Evolutionary conservation across 1,284 basidiomycete genomes (phyloP), one percentile per base, ranked within the genome.

Genomic region (Schizophyllum amplum): DNA sequence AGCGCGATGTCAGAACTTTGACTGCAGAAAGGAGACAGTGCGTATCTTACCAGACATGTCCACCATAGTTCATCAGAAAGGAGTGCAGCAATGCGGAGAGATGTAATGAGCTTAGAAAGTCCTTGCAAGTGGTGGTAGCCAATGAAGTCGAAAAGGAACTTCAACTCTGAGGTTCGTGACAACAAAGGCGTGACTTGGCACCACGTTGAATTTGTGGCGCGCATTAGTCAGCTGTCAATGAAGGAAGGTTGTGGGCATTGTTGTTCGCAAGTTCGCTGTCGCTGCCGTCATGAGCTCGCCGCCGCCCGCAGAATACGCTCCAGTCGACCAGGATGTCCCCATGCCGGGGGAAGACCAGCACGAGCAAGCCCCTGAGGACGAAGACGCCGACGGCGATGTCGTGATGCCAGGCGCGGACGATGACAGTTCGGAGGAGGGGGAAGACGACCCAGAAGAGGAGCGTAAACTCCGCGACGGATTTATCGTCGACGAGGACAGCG

Each of bases 401-500:
- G 69, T 74, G 53, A 79, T 79, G 75, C 75, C 72, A 58, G 76
- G 72, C 54, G 33, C 33, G 17, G 72, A 72, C 59, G 87, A 90
- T 65, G 90, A 92, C 71, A 91, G 87, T 67, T 90, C 87, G 24
- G 91, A 93, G 66, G 91, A 93, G 68, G 85, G 80, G 42, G 89
- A 91, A 26, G 90, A 92, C 51, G 85, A 92, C 65, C 87, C 84
- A 64, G 91, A 92, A 59, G 91, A 92, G 69, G 88, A 77, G 65
- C 76, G 80, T 59, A 75, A 80, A 59, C 81, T 94, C 54, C 73
- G 84, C 56, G 87, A 92, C 57, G 90, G 87, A 0, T 94, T 94
- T 64, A 94, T 94, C 66, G 90, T 91, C 5, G 89, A 92, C 62
- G 90, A 93, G 64, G 89, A 90, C 22, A 89, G 86, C 51, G 83